Base-by-base conservation (phyloP, 306 rosid species). In the Datisca glomerata region DNA sequence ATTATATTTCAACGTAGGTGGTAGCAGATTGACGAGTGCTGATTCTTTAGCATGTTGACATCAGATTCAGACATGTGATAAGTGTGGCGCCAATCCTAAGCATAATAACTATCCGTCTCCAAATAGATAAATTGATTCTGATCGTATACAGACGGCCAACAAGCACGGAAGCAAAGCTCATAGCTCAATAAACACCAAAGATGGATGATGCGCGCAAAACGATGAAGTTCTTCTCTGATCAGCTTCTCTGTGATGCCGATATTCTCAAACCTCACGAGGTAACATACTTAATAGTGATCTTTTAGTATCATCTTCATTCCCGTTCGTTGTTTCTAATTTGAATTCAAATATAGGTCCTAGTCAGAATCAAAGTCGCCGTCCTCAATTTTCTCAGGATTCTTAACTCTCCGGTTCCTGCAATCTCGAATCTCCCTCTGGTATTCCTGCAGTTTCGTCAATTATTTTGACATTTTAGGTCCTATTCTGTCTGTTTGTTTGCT, bases 291-390 rank as follows among this genome's bases (percentile, higher is more conserved):
- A 18, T 36, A 34, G 19, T 51, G 53, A 12, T 33, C 53, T n/a
- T 24, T 45, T 34, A 3, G 8, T 2, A 40, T 32, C 20, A 8
- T 21, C 28, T 2, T 47, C 10, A 19, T 21, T 7, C 6, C 28
- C 44, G 8, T 23, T 14, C 10, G 1, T 32, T 18, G 17, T 15
- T 21, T 48, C 49, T 1, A 41, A 41, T 18, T 19, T 13, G 10
- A 12, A 21, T 16, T 31, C 47, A 14, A 40, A 50, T 40, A 7
- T 63, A 84, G 95, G 86, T 63, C 29, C 56, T 69, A 24, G 86
- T 95, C 18, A 67, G 98, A 72, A 89, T 84, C 57, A 91, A 89
- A 72, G 79, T 83, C 0, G 72, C 93, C 3, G 78, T 84, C 42
- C 81, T 89, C 75, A 83, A 68, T 59, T 89, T 89, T 52, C 77